phyloP scores from a whole-genome alignment of 2,329 filamentous ascomycete genomes.

The Arthrobotrys sphaeroides region DNA sequence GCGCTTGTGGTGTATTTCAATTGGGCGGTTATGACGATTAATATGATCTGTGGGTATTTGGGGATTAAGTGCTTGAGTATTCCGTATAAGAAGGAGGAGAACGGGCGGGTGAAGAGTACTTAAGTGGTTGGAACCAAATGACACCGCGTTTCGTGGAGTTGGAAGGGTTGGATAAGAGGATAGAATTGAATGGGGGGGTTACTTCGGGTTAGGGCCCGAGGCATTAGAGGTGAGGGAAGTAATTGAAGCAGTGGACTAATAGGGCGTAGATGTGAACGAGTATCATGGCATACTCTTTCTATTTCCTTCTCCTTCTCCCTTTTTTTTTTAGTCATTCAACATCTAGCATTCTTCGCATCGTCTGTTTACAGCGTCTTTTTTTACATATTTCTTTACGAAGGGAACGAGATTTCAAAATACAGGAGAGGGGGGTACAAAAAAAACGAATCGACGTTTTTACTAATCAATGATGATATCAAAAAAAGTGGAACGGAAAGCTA shows the following conservation, averaged over 20 bases:
- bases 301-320: background rate
- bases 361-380: background rate
- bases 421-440: background rate
- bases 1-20: constrained; percentile 85
- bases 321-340: constrained; percentile 23
- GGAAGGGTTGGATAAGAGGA: no score
- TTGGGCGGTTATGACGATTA: constrained; percentile 91
- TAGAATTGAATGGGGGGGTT: no score
- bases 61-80: constrained; percentile 97
- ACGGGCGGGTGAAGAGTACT: constrained; percentile 34
- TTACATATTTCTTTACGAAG: background rate
- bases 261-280: background rate
- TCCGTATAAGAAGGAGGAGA: constrained; percentile 67
- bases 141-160: no score
- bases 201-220: background rate
- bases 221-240: background rate
- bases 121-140: background rate
- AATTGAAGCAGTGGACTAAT: background rate
- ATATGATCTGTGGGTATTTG: constrained; percentile 87
- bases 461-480: no score
- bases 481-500: background rate
- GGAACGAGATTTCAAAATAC: background rate
- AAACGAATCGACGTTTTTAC: no score
- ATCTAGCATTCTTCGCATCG: background rate
- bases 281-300: no score